Conservation (phyloP, 2,329 filamentous ascomycete genomes). For the Dactylellina sp. region DNA sequence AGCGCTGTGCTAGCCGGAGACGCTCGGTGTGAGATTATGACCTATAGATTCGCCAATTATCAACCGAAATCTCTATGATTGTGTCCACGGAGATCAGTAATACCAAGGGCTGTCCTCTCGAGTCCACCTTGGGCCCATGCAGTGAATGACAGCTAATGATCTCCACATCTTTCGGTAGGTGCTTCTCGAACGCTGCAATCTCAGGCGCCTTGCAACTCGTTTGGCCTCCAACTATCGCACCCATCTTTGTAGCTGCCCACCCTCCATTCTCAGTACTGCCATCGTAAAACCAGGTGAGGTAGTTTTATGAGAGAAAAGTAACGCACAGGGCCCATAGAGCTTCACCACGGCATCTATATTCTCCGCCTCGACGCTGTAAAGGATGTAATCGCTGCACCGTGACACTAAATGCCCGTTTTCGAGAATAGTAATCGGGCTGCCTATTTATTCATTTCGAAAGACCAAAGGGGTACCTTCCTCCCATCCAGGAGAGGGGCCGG, state of each 20-base stretch:
- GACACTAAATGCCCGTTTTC: constrained; percentile 96
- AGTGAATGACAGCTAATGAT: constrained; percentile 97
- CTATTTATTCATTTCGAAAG: constrained; percentile 61
- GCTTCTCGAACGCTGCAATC: constrained; percentile 88
- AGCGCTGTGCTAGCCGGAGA: constrained; percentile 79
- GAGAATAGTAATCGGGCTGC: constrained; percentile 77
- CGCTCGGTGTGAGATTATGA: constrained; percentile 90
- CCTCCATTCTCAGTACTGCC: not conserved
- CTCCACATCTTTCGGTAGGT: constrained; percentile 87
- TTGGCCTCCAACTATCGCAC: constrained; percentile 95
- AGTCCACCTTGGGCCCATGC: constrained; percentile 90
- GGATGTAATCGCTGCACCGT: constrained; percentile 95
- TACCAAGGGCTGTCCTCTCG: constrained; percentile 88
- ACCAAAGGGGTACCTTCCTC: not conserved
- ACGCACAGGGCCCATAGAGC: constrained; percentile 90
- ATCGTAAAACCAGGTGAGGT: not conserved
- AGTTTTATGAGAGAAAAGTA: constrained; percentile 14
- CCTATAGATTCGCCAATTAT: constrained; percentile 64
- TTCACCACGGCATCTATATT: constrained; percentile 88
- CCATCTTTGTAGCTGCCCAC: constrained; percentile 83
- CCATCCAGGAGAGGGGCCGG: not conserved
- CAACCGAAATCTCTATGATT: not conserved
- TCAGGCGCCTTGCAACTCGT: constrained; percentile 98
- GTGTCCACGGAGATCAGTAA: too few relatives aligned
- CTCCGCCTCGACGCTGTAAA: constrained; percentile 97